Base-by-base conservation (phyloP, 306 rosid genomes). In the Acacia acuminata region DNA sequence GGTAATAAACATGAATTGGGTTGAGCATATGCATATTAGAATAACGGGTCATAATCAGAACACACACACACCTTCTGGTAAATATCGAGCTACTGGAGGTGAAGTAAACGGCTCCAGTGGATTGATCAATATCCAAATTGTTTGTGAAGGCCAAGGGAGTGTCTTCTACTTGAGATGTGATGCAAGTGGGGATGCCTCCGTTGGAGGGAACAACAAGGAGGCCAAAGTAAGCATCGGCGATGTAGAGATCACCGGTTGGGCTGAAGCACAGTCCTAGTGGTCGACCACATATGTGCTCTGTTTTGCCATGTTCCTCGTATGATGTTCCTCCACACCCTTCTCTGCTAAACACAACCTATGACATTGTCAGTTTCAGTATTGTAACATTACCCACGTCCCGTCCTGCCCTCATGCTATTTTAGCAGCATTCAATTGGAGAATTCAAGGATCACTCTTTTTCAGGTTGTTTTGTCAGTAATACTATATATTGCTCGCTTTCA, bases 171-270 rank as follows among this genome's bases (percentile, higher is more conserved):
- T 79, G 76, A 27, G 83, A 53, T 7, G 63, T 67, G 9, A 91
- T 20, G 25, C 4, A 55, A 42, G 24, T 75, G 17, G 91, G 87
- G 34, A 77, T 68, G 60, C 92, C 91, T 17, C 97, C 97, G 34
- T 79, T 36, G 51, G 88, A 78, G 32, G 89, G 95, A 32, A 94
- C 92, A 13, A 83, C 51, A 20, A 90, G 84, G 27, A 94, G 78
- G 43, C 98, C 98, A 82, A 82, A 84, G 67, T 92, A 94, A n/a
- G 98, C 92, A 64, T 94, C 98, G 1, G 95, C 95, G 56, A 94
- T 78, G 70, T 90, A 94, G 32, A 94, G 89, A 25, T 88, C 84
- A 40, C 90, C 91, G 0, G 73, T 73, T 7, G 10, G 32, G 81
- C 79, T 67, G 84, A 92, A 94, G 74, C 85, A 61, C 58, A 92